Evolutionary conservation across 768 basidiomycete genomes (phyloP).

Genomic region (Serpula lacrymans): DNA sequence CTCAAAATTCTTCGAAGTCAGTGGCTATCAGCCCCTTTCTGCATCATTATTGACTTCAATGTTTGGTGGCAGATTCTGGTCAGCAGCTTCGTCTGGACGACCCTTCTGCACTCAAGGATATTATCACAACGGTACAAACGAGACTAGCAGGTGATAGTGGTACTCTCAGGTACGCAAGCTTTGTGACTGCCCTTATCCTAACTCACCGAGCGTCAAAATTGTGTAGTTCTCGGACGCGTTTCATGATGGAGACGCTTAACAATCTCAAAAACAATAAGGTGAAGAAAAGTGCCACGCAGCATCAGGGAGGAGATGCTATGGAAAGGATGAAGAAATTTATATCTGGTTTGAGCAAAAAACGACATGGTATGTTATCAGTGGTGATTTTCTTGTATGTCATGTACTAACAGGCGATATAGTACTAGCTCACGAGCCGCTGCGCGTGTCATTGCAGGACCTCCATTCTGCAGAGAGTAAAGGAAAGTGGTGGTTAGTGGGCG

Average conservation of each 20-base stretch:
- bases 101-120: constrained; percentile 88
- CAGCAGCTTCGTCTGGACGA: constrained; percentile 90
- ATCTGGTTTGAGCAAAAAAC: constrained; percentile 67
- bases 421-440: constrained; percentile 78
- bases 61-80: constrained; percentile 75
- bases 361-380: constrained; percentile 51
- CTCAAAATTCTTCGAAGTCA: constrained; percentile 81
- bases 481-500: constrained; percentile 99
- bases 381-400: constrained; percentile 3
- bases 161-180: constrained; percentile 45
- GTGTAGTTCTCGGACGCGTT: constrained; percentile 80
- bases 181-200: not conserved
- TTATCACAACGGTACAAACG: constrained; percentile 75
- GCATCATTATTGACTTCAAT: constrained; percentile 1
- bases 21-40: constrained; percentile 16
- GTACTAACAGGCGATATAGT: too few species aligned
- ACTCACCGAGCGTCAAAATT: constrained; percentile 4
- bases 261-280: constrained; percentile 92
- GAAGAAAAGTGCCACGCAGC: constrained; percentile 61
- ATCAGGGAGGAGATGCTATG: constrained; percentile 72
- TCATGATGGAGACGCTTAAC: constrained; percentile 92
- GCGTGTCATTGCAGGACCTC: constrained; percentile 83
- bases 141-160: constrained; percentile 55
- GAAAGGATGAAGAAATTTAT: constrained; percentile 90
- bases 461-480: constrained; percentile 81